Percentiles rank a stretch among this genome's conserved stretches.
These are phyloP conservation scores for Stachybotrys chlorohalonatus DNA, from an alignment of 2,329 filamentous ascomycete species.

Conservation along the genomic window DNA sequence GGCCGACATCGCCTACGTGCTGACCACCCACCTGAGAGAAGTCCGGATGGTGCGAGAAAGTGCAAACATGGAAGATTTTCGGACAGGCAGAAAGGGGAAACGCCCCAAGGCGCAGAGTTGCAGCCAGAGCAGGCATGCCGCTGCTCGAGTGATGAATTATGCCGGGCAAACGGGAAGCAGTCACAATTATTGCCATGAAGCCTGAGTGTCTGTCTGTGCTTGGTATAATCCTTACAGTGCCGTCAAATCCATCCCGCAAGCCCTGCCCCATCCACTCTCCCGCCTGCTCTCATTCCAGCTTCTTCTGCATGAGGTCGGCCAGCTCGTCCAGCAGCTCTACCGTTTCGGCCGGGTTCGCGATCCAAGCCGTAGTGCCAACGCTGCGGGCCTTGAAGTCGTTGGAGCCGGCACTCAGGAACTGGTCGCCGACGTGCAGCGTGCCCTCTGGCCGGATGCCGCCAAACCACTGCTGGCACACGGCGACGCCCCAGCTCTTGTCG, in stretches of 20 bases:
- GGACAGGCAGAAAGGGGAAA: too few species aligned
- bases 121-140: too few species aligned
- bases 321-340: slow-evolving; percentile 84
- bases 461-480: slow-evolving; percentile 87
- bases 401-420: slow-evolving; percentile 88
- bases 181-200: background rate
- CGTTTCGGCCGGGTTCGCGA: slow-evolving; percentile 85
- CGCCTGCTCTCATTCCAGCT: slow-evolving; percentile 10
- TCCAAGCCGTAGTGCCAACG: slow-evolving; percentile 94
- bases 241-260: background rate
- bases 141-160: too few species aligned
- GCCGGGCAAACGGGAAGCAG: background rate
- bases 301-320: slow-evolving; percentile 40
- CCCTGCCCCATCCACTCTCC: background rate
- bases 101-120: too few species aligned
- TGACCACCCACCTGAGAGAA: too few species aligned
- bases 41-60: too few species aligned
- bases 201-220: background rate
- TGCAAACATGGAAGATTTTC: too few species aligned
- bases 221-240: background rate
- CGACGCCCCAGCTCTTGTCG: slow-evolving; percentile 93
- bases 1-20: too few species aligned
- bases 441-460: slow-evolving; percentile 64
- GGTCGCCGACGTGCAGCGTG: slow-evolving; percentile 91
- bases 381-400: slow-evolving; percentile 95